phyloP scores from a whole-genome alignment of 140 eudicot species.

The Erigeron philadelphicus region DNA sequence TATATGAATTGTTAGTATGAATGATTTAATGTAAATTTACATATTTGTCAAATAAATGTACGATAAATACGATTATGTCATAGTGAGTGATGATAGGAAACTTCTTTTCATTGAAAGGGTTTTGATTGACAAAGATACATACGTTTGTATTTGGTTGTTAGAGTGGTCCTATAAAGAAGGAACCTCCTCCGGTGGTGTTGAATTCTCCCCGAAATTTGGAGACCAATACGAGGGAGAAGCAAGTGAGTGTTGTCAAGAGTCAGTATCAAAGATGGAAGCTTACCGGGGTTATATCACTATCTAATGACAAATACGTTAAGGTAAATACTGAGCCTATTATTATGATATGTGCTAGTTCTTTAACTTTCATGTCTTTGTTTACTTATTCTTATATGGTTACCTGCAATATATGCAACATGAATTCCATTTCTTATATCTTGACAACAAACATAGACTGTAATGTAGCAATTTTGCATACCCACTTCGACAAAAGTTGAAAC shows the following conservation, averaged over 20 bases:
- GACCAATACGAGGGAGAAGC: constrained; percentile 27
- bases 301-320: constrained; percentile 41
- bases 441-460: no score
- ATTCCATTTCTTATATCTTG: no score
- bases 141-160: constrained; percentile 16
- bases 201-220: constrained; percentile 26
- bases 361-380: neutral
- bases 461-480: no score
- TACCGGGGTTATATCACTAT: constrained; percentile 65
- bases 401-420: no score
- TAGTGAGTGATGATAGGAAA: neutral
- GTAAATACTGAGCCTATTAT: constrained; percentile 18
- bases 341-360: neutral
- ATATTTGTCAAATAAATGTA: no score
- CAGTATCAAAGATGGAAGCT: constrained; percentile 72
- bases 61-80: no score
- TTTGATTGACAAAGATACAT: neutral
- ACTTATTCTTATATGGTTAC: no score
- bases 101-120: neutral
- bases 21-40: no score
- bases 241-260: constrained; percentile 37
- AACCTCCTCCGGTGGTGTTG: constrained; percentile 26
- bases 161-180: constrained; percentile 80
- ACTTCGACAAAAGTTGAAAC: no score
- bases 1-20: no score